Evolutionary conservation across 345 rosid genomes (phyloP).

Genomic region (Gossypium raimondii): DNA sequence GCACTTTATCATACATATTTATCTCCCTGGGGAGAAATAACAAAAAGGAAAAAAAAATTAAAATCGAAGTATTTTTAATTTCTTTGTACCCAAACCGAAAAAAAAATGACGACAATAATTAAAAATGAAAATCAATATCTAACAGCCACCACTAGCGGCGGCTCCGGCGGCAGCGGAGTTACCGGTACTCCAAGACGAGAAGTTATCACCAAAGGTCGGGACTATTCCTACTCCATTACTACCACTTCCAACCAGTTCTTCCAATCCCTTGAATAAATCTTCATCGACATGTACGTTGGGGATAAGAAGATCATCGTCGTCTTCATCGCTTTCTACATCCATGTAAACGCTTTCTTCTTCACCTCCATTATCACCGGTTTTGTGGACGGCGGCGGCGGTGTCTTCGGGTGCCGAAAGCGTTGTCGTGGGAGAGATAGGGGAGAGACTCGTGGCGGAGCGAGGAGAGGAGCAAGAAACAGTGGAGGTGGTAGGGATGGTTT

Average conservation of each 20-base stretch:
- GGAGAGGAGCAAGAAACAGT: slow-evolving; percentile 12
- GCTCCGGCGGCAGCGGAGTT: slow-evolving; percentile 27
- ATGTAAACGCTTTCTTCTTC: slow-evolving; percentile 1
- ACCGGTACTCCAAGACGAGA: slow-evolving; percentile 37
- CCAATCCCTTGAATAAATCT: slow-evolving; percentile 38
- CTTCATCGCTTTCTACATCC: slow-evolving; percentile 17
- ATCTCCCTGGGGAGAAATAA: too few relatives aligned
- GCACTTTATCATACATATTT: too few relatives aligned
- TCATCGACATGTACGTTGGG: slow-evolving; percentile 53
- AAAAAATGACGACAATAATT: not conserved
- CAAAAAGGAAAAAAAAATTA: too few relatives aligned
- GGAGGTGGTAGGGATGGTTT: not conserved
- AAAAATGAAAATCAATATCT: not conserved
- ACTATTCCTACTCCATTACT: not conserved
- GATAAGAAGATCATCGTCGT: slow-evolving; percentile 36
- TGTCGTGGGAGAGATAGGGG: slow-evolving; percentile 51
- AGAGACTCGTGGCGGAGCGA: slow-evolving; percentile 32
- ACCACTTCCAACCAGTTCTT: slow-evolving; percentile 16
- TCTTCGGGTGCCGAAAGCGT: slow-evolving; percentile 35
- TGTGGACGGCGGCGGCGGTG: not conserved
- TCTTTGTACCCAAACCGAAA: not conserved
- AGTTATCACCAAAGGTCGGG: slow-evolving; percentile 24
- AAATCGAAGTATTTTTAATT: not conserved
- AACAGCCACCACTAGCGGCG: slow-evolving; percentile 24
- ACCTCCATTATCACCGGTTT: not conserved